Evolutionary conservation across 2,329 filamentous ascomycete species (phyloP), one percentile per base, ranked within the genome.

Genomic region (Exophiala spinifera): DNA sequence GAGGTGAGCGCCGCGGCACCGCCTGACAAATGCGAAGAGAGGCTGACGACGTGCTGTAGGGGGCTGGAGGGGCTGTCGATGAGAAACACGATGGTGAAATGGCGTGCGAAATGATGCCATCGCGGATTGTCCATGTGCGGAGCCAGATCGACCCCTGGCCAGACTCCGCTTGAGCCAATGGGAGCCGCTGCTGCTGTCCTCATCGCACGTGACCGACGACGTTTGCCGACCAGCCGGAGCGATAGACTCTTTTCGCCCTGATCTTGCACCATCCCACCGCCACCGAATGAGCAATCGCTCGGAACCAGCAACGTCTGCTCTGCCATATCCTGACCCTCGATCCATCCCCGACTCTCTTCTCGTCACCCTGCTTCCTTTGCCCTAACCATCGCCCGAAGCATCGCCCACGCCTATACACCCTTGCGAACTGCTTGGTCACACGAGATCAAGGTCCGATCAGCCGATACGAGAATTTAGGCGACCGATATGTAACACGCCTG

Each of bases 81-180:
- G 49, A 25, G n/a, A 11, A 34, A 51, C 25, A 36, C n/a, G n/a
- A 51, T 51, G 49, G 21, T 45, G 39, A 51, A 51, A 51, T 51
- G 39, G 31, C 40, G 37, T 39, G 36, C 36, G 36, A 39, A 39
- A 39, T 39, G 36, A 39, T 39, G 36, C 36, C 36, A 39, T 39
- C 36, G 36, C 6, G n/a, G 17, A 7, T 15, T 10, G 8, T 15
- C n/a, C 3, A 39, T 4, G 11, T n/a, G 36, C 36, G 36, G 28
- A 31, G 28, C 6, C 7, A 10, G 11, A 7, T 31, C 28, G 28
- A 10, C 8, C 7, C 11, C 28, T 31, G 7, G 28, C 28, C 28
- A 3, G 28, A 7, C 15, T 5, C n/a, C 11, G 15, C 7, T 15
- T 39, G 14, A 39, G 11, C 36, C 36, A 39, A 39, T 39, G 17